phyloP scores from a whole-genome alignment of 805 yeast species.

The Saturnispora silvae region DNA sequence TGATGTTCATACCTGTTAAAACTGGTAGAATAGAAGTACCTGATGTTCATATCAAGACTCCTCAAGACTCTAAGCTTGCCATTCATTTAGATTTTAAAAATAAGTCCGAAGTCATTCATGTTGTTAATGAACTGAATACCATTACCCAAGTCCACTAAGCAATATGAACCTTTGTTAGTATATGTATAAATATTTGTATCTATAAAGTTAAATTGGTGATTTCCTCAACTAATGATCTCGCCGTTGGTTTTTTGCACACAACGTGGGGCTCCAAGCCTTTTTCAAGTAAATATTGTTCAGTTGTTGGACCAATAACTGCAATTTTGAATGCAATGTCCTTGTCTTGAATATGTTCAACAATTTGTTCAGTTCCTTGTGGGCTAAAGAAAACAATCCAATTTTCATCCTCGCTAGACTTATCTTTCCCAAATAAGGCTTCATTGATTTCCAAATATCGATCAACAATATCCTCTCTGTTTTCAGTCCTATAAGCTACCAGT shows the following conservation, averaged over 20 bases:
- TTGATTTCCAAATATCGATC: slow-evolving; percentile 14
- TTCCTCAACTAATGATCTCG: slow-evolving; percentile 41
- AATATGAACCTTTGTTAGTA: neutral
- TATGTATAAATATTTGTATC: too few species aligned
- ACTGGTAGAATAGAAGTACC: slow-evolving; percentile 70
- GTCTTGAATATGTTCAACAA: slow-evolving; percentile 34
- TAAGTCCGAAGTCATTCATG: slow-evolving; percentile 56
- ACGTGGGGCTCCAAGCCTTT: slow-evolving; percentile 49
- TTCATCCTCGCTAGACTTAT: slow-evolving; percentile 8
- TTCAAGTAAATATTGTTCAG: slow-evolving; percentile 47
- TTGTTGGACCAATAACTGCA: slow-evolving; percentile 92
- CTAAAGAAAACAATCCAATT: slow-evolving; percentile 83
- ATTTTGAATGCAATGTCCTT: slow-evolving; percentile 27
- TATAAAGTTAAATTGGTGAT: slow-evolving; percentile 20
- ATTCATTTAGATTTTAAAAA: slow-evolving; percentile 60
- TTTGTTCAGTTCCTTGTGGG: slow-evolving; percentile 72
- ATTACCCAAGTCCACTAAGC: slow-evolving; percentile 47
- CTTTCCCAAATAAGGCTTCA: slow-evolving; percentile 21
- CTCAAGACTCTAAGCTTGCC: slow-evolving; percentile 26
- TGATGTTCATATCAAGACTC: slow-evolving; percentile 35
- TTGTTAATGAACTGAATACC: slow-evolving; percentile 59
- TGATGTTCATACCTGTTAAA: slow-evolving; percentile 61
- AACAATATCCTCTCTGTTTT: slow-evolving; percentile 35
- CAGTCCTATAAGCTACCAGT: slow-evolving; percentile 60
- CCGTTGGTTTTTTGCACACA: slow-evolving; percentile 66